Evolutionary conservation across 768 basidiomycete species (phyloP).

Genomic region (Hemileccinum impolitum): DNA sequence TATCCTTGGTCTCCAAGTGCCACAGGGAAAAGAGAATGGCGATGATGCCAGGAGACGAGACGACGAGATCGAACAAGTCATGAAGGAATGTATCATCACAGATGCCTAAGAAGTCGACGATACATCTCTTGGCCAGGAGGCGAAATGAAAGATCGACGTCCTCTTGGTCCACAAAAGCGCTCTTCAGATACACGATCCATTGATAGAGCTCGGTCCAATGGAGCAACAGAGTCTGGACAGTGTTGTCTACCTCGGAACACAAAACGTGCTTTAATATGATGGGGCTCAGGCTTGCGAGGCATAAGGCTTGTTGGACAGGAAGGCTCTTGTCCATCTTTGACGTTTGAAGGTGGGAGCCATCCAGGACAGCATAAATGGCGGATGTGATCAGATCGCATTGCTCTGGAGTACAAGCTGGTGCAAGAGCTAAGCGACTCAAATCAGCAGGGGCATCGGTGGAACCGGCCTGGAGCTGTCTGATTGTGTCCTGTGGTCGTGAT

Average conservation of each 20-base stretch:
- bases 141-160: constrained; percentile 19
- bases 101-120: constrained; percentile 22
- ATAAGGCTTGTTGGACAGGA: constrained; percentile 21
- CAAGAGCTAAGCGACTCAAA: constrained; percentile 20
- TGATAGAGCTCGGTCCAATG: constrained; percentile 19
- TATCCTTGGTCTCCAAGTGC: constrained; percentile 22
- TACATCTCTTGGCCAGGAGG: constrained; percentile 14
- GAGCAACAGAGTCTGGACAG: constrained; percentile 4
- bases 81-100: constrained; percentile 12
- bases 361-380: constrained; percentile 21
- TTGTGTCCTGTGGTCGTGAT: constrained; percentile 9
- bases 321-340: constrained; percentile 9
- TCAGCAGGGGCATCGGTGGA: constrained; percentile 17
- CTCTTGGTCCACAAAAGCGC: constrained; percentile 20
- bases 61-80: constrained; percentile 16
- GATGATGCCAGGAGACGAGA: constrained; percentile 16
- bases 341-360: constrained; percentile 15
- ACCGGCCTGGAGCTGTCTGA: constrained; percentile 22
- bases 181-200: constrained; percentile 28
- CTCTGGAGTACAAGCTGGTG: constrained; percentile 14
- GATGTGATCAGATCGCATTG: constrained; percentile 16
- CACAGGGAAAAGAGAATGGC: constrained; percentile 26
- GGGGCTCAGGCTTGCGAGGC: constrained; percentile 14
- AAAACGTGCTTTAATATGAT: constrained; percentile 7
- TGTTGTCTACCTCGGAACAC: not conserved